Evolutionary conservation across 2,329 filamentous ascomycete species (phyloP).

Genomic region (Pseudogymnoascus sp.): DNA sequence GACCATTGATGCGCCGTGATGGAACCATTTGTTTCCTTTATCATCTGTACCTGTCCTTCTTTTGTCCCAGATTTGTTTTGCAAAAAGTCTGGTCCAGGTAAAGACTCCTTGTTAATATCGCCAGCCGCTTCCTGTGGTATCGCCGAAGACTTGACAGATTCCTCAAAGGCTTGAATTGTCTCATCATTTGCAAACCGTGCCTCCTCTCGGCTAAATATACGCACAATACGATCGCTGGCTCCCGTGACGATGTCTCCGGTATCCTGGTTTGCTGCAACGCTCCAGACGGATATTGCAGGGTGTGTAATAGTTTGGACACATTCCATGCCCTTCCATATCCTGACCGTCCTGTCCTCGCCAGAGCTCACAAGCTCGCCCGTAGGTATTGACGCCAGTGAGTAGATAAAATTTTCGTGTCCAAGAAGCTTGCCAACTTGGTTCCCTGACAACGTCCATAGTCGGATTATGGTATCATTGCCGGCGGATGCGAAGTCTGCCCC

Average conservation of each 20-base stretch:
- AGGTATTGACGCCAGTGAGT: slow-evolving; percentile 69
- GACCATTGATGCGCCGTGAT: slow-evolving; percentile 90
- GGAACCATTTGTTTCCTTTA: slow-evolving; percentile 71
- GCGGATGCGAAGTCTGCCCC: slow-evolving; percentile 92
- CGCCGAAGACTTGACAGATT: slow-evolving; percentile 71
- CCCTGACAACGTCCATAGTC: slow-evolving; percentile 78
- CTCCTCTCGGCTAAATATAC: slow-evolving; percentile 70
- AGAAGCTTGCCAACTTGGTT: slow-evolving; percentile 67
- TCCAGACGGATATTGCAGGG: slow-evolving; percentile 94
- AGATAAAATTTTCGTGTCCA: slow-evolving; percentile 93
- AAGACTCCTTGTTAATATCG: slow-evolving; percentile 81
- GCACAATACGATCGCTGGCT: slow-evolving; percentile 77
- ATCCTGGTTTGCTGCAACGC: slow-evolving; percentile 71
- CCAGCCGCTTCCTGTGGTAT: slow-evolving; percentile 83
- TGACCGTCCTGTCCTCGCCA: slow-evolving; percentile 87
- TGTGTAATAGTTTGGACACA: slow-evolving; percentile 96
- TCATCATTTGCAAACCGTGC: slow-evolving; percentile 64
- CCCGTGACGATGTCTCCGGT: slow-evolving; percentile 92
- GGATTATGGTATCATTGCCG: slow-evolving; percentile 83
- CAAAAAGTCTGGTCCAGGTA: slow-evolving; percentile 83
- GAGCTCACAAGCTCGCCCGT: slow-evolving; percentile 84
- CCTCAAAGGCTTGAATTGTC: slow-evolving; percentile 67
- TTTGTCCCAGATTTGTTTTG: slow-evolving; percentile 79
- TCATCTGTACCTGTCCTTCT: slow-evolving; percentile 92
- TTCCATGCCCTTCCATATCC: slow-evolving; percentile 74